Evolutionary conservation across 2,329 filamentous ascomycete species (phyloP).

Genomic region (Fusarium falciforme): DNA sequence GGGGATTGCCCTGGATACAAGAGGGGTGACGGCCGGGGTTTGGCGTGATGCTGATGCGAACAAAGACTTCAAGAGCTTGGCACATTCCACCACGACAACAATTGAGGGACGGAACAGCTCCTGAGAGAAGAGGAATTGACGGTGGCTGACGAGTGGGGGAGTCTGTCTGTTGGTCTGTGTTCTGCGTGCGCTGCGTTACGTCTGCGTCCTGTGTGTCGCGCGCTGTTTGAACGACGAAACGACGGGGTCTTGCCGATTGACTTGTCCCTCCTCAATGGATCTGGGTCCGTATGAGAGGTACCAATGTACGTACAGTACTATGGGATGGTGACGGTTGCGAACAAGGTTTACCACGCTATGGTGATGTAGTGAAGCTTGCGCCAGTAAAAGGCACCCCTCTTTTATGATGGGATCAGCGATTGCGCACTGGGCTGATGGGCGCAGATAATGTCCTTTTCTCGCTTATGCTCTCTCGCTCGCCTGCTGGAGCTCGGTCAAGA

Average conservation of each 20-base stretch:
- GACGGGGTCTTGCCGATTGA: not conserved
- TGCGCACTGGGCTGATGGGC: slow-evolving; percentile 6
- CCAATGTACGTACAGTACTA: not conserved
- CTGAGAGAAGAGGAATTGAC: slow-evolving; percentile 7
- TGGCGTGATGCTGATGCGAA: slow-evolving; percentile 26
- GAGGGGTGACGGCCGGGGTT: slow-evolving; percentile 7
- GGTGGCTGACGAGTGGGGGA: slow-evolving; percentile 34
- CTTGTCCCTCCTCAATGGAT: not conserved
- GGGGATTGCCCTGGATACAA: slow-evolving; percentile 9
- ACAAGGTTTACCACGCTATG: slow-evolving; percentile 37
- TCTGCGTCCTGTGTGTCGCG: not conserved
- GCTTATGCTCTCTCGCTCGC: slow-evolving; percentile 14
- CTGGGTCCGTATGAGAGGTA: not conserved
- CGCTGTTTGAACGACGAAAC: not conserved
- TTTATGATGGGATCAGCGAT: slow-evolving; percentile 35
- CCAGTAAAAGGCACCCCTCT: slow-evolving; percentile 36
- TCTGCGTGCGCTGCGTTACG: not conserved
- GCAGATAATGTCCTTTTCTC: not conserved
- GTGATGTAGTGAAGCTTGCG: slow-evolving; percentile 38
- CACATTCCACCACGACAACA: slow-evolving; percentile 36
- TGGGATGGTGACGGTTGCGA: slow-evolving; percentile 1
- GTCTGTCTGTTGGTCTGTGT: slow-evolving; percentile 3
- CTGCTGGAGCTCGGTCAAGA: slow-evolving; percentile 9
- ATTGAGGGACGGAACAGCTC: slow-evolving; percentile 23
- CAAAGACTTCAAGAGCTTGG: slow-evolving; percentile 38